Evolutionary conservation across 176 grass and related monocot species (phyloP).

Genomic region (Dendrocalamus sinicus): DNA sequence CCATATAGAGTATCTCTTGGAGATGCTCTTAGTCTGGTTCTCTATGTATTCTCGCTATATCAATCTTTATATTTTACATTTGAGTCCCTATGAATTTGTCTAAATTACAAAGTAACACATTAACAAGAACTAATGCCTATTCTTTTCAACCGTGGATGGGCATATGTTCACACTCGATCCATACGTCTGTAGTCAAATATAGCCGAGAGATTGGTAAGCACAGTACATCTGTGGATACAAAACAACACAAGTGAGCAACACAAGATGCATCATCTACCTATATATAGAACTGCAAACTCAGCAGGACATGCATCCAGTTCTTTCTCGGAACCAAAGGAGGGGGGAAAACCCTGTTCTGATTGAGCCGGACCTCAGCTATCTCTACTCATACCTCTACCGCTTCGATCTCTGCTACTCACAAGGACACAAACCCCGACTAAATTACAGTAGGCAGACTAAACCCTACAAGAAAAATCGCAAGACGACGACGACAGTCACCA

Average conservation of each 20-base stretch:
- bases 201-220: not conserved
- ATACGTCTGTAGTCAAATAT: not conserved
- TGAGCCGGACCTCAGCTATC: conserved; percentile 57
- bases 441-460: conserved; percentile 59
- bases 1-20: too few species aligned
- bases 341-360: conserved; percentile 13
- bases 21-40: too few species aligned
- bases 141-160: not conserved
- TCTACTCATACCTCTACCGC: conserved; percentile 47
- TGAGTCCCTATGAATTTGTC: too few species aligned
- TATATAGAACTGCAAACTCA: conserved; percentile 47
- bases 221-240: not conserved
- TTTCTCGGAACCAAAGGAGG: conserved; percentile 33
- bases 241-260: conserved; percentile 30
- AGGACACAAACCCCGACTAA: conserved; percentile 47
- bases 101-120: too few species aligned
- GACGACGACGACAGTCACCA: conserved; percentile 41
- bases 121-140: too few species aligned
- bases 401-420: conserved; percentile 45
- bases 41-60: too few species aligned
- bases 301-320: conserved; percentile 26
- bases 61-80: too few species aligned
- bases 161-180: not conserved
- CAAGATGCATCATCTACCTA: conserved; percentile 27
- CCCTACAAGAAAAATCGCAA: conserved; percentile 22